Conservation (phyloP, 139 green algal species). For the Tetratostichococcus sp. region DNA sequence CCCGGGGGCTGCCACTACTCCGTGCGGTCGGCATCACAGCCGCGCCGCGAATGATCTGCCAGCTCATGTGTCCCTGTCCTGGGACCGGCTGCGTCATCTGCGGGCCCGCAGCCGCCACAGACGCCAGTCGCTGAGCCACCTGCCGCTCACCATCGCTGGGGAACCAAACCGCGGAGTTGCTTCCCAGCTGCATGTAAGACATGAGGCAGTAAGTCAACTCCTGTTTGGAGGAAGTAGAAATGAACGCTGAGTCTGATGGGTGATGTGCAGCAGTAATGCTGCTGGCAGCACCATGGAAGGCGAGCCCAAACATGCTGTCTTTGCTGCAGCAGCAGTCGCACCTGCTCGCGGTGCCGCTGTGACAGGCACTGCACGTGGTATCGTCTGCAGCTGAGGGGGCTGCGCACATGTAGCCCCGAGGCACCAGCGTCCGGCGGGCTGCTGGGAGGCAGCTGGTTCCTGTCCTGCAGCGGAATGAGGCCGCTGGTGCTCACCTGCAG, state of each 20-base stretch:
- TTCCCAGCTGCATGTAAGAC: neutral
- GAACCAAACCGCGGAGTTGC: constrained; percentile 6
- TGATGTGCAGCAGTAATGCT: too few relatives aligned
- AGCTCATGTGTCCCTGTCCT: constrained; percentile 1
- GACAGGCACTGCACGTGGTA: neutral
- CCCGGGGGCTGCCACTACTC: neutral
- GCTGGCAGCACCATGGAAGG: neutral
- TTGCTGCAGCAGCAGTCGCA: neutral
- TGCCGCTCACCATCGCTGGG: neutral
- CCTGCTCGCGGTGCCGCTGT: neutral
- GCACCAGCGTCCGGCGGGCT: too few relatives aligned
- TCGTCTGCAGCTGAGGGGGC: neutral
- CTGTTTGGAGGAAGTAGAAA: too few relatives aligned
- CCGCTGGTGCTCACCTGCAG: neutral
- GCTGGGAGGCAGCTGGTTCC: neutral
- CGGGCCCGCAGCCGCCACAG: constrained; percentile 4
- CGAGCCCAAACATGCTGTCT: neutral
- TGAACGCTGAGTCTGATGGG: too few relatives aligned
- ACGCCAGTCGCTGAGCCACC: constrained; percentile 13
- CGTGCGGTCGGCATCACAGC: constrained; percentile 6
- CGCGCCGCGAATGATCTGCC: constrained; percentile 37
- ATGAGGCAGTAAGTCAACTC: neutral
- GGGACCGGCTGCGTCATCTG: constrained; percentile 7
- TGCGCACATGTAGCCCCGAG: neutral
- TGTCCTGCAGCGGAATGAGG: neutral